These are phyloP conservation scores for Aspergillus funiculosus DNA, from an alignment of 495 filamentous ascomycete species.

Conservation along the genomic window DNA sequence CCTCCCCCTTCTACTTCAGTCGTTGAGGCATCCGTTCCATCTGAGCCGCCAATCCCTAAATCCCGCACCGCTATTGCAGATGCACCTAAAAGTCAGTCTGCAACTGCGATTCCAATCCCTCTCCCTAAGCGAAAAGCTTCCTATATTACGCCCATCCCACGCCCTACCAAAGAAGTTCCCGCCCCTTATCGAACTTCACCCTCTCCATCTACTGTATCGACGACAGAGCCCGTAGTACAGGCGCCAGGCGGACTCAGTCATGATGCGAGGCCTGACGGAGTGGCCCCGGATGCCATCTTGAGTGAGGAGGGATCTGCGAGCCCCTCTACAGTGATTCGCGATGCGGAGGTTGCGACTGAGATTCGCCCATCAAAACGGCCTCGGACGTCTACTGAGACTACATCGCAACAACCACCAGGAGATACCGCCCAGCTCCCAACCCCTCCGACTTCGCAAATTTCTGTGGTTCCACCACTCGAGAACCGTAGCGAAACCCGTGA, in stretches of 20 bases:
- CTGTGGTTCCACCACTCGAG: conserved; percentile 20
- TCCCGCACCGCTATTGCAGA: background rate
- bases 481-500: conserved; percentile 18
- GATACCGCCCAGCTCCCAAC: conserved; percentile 11
- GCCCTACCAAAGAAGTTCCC: conserved; percentile 12
- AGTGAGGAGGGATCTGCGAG: background rate
- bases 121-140: conserved; percentile 28
- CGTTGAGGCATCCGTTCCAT: conserved; percentile 18
- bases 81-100: conserved; percentile 7
- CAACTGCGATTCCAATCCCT: conserved; percentile 28
- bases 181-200: conserved; percentile 14
- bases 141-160: conserved; percentile 13
- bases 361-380: conserved; percentile 23
- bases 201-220: conserved; percentile 4
- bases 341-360: conserved; percentile 14
- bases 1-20: conserved; percentile 19
- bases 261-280: background rate
- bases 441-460: conserved; percentile 21
- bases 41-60: conserved; percentile 17
- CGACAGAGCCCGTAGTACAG: conserved; percentile 4
- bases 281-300: background rate
- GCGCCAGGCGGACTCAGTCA: background rate
- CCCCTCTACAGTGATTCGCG: background rate
- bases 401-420: background rate
- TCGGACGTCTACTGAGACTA: conserved; percentile 11